Evolutionary conservation across 2,329 filamentous ascomycete species (phyloP), one percentile per base, ranked within the genome.

Genomic region (Ceratocystis eucalypticola): DNA sequence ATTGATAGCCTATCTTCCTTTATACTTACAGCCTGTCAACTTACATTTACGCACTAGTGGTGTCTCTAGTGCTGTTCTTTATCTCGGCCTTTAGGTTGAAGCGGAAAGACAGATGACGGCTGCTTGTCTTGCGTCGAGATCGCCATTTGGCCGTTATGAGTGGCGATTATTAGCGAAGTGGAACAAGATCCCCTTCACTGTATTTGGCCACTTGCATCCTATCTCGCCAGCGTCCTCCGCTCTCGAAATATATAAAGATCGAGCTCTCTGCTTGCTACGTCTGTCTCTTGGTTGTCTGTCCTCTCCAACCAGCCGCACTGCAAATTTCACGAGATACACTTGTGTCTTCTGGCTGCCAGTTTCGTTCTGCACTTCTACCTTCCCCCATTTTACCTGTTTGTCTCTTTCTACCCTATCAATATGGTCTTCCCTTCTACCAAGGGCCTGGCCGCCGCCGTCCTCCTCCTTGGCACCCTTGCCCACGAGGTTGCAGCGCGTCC

Each of bases 401-500:
- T 64, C 62, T 55, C 15, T 48, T 17, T 25, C 28, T 59, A n/a
- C 25, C 15, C 3, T 30, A 33, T n/a, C 15, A 33, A 4, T 3
- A 59, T 59, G 41, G 33, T 65, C 20, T 41, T 20, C 33, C 67
- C 59, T 17, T 64, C 53, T 17, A 22, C 28, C 12, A 62, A 41
- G 44, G 55, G 61, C 61, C 28, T 46, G 10, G 41, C 46, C n/a
- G 37, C 50, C n/a, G 59, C 46, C 5, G 48, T 63, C 12, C 64
- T 68, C 22, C 64, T 66, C 48, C 61, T 68, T n/a, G 64, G 41
- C 66, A 22, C 66, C 22, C 33, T 62, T n/a, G 61, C 22, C 59
- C 30, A 25, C 20, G 65, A 64, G 20, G 61, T 22, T 33, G 30
- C 61, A 8, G 61, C 61, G 12, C 65, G 65, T 17, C 62, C 62